A percentile compares a stretch with the other conserved stretches of the same genome.
Conservation (phyloP, 495 filamentous ascomycete genomes). For the Cryomyces antarcticus region DNA sequence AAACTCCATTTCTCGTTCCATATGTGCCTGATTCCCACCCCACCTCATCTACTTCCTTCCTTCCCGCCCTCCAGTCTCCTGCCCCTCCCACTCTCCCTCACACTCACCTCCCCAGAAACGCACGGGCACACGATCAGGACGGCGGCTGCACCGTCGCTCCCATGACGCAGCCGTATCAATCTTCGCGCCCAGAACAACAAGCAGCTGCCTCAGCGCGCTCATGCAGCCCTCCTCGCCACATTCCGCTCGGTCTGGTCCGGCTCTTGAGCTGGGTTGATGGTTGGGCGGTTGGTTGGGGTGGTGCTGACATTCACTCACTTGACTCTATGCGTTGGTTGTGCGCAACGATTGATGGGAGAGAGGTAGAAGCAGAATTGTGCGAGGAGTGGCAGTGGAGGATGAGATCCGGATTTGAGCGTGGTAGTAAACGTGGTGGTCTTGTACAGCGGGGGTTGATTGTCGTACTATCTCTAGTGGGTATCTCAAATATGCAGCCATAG, state of each 20-base stretch:
- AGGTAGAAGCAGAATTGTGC: neutral
- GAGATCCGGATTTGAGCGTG: neutral
- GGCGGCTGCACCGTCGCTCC: neutral
- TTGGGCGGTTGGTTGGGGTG: neutral
- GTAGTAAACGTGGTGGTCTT: too few relatives aligned
- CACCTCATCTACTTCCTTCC: neutral
- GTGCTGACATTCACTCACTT: neutral
- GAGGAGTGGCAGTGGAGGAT: neutral
- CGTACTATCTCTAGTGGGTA: too few relatives aligned
- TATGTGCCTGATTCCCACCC: neutral
- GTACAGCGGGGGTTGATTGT: too few relatives aligned
- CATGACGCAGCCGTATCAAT: conserved; percentile 1
- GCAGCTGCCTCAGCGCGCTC: neutral
- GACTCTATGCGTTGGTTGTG: neutral
- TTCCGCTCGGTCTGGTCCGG: neutral
- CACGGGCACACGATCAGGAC: neutral
- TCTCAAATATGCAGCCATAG: too few relatives aligned
- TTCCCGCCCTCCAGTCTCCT: neutral
- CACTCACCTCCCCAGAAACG: neutral
- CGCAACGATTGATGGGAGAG: neutral
- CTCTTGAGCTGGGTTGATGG: neutral
- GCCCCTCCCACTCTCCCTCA: neutral
- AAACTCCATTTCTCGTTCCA: neutral
- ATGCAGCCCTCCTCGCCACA: neutral
- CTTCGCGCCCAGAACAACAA: neutral